Base-by-base conservation (phyloP, 2,329 filamentous ascomycete species). In the Emericellopsis cladophorae region DNA sequence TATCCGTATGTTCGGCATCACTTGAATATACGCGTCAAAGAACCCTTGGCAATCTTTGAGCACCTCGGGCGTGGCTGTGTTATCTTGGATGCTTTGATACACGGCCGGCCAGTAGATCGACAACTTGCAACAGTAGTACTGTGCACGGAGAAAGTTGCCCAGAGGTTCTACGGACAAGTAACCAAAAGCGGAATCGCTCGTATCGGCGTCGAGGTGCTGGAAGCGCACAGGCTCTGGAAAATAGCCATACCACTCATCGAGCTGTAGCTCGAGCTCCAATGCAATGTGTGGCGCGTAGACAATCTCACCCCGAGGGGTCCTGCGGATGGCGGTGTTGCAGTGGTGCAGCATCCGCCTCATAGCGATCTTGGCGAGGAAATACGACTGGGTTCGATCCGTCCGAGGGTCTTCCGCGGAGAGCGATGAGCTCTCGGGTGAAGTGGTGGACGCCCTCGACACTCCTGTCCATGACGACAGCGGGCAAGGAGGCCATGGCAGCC, bases 181-280 rank as follows among this genome's bases (percentile, higher is more conserved):
- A 4, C 12, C 12, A 12, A 12, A 4, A 18, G 34, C 12, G 10
- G 34, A 36, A 11, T n/a, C 16, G 16, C 10, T n/a, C 10, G 8
- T 16, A 21, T 36, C 34, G 3, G 18, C 12, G 34, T 36, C 34
- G 11, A 36, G 16, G 16, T 36, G 12, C 14, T 46, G 36, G 35
- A 59, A 60, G 22, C 52, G 52, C 14, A 60, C 47, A 8, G 45
- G 44, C 7, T 44, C 42, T 4, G 57, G 57, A 2, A 60, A 49
- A 26, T 54, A 47, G 15, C 52, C 45, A 36, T 56, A 53, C 57
- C 57, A 60, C 41, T 54, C 51, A 7, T 59, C 52, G 7, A 60
- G 50, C 40, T 59, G 56, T 23, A 51, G 49, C 35, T 51, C 48
- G 10, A 60, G 51, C 40, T 60, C 57, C 8, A 44, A 22, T 4